Evolutionary conservation across 495 filamentous ascomycete species (phyloP), one percentile per base, ranked within the genome.

Genomic region (Margaritispora aquatica): DNA sequence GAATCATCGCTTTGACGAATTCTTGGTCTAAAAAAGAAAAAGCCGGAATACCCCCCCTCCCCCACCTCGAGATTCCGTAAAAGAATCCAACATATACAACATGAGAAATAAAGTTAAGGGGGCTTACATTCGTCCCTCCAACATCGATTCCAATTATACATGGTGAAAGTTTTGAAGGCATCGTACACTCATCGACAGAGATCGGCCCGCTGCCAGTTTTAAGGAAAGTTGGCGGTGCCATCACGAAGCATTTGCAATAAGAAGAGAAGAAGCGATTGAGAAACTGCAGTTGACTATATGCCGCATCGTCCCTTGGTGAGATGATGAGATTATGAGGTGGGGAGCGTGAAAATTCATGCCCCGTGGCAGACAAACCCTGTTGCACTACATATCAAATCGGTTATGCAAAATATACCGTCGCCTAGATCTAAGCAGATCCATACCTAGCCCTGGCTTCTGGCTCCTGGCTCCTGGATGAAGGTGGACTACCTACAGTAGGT

Each of bases 101-200:
- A n/a, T n/a, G n/a, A n/a, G n/a, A n/a, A n/a, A n/a, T n/a, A n/a
- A n/a, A n/a, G n/a, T n/a, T n/a, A n/a, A n/a, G n/a, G n/a, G n/a
- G n/a, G 13, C 29, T 34, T 34, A 34, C 29, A 34, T 63, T 87
- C 41, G 83, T 85, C 26, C 83, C 80, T 50, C 76, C 77, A 10
- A 80, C 77, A 56, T 80, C 64, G n/a, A 67, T 62, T 2, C 64
- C 64, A 23, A 67, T 64, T 5, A 67, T 61, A 55, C 54, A 63
- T 26, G 52, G 51, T 1, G 60, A 13, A 9, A 57, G 17, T 15
- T 54, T 60, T 49, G 55, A 59, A 51, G 62, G 55, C 55, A 57
- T 62, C 26, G 8, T 48, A 29, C 20, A 10, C 29, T 55, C n/a
- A n/a, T n/a, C 15, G 52, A 44, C 23, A 44, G 23, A 51, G 5